Base-by-base conservation (phyloP, 768 basidiomycete species). In the Boletus subparvulus region DNA sequence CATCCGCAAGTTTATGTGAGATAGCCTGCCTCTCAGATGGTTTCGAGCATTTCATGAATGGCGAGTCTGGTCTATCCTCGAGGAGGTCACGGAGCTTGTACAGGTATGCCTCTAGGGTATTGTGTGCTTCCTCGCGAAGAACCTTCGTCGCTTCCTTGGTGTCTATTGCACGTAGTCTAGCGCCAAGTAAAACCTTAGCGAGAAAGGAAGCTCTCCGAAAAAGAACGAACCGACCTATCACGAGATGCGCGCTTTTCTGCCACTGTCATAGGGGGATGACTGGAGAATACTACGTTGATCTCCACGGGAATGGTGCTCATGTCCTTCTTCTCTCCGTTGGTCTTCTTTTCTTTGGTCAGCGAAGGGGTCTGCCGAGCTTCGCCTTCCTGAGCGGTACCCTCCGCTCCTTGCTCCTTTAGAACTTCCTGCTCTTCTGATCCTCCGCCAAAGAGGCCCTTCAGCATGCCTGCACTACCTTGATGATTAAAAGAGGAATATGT, bases 101-200 rank as follows among this genome's bases (percentile, higher is more conserved):
- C n/a, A 98, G 73, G 68, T 97, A 97, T 33, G 88, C 84, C 72
- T 99, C 97, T 50, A 99, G 83, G 26, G 82, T 79, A 73, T 99
- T 99, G 32, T 88, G 81, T 3, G 93, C 92, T 70, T 98, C 97
- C 65, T 95, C 95, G 33, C 86, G 86, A 51, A 84, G 83, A 33
- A 78, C 79, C 70, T 92, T 93, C 17, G 85, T 81, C 3, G 79
- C 75, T 74, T 98, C 95, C 52, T 88, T 85, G 8, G 77, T 70
- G 62, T 96, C 91, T 56, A 96, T 78, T 11, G 86, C 84, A 13
- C 87, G 83, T 12, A 99, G 78, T 69, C 95, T 97, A 59, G 36
- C 24, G 21, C 26, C 40, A 47, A 12, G 28, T 61, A 13, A 47
- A 50, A 57, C 21, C 6, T 58, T 42, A 64, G 54, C 40, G 24